Percentiles rank a stretch among this genome's conserved stretches.
Evolutionary conservation across 1,139 yeast species (phyloP).

Genomic region (Kurtzmaniella quercitrusa): DNA sequence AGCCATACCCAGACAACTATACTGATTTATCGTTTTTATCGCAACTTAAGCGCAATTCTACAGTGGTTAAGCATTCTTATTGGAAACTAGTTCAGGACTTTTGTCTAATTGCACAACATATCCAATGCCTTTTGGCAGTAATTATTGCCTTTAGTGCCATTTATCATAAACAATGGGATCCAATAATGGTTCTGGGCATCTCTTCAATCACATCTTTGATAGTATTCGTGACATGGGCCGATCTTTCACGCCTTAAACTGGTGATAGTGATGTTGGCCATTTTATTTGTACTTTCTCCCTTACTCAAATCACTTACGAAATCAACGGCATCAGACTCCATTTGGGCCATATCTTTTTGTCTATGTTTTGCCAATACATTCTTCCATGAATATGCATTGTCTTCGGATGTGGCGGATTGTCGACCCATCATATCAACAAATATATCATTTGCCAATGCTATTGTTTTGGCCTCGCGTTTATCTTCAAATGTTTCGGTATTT

Average conservation of each 20-base stretch:
- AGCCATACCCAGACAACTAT: slow-evolving; percentile 88
- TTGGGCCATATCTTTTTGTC: slow-evolving; percentile 86
- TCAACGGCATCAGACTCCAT: slow-evolving; percentile 93
- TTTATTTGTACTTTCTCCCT: slow-evolving; percentile 79
- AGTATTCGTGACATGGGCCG: slow-evolving; percentile 22
- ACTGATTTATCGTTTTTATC: slow-evolving; percentile 78
- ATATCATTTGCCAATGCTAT: slow-evolving; percentile 82
- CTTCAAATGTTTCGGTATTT: slow-evolving; percentile 72
- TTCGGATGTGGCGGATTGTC: slow-evolving; percentile 25
- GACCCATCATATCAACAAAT: slow-evolving; percentile 76
- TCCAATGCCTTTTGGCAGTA: slow-evolving; percentile 58
- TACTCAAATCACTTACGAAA: slow-evolving; percentile 78
- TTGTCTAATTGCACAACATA: slow-evolving; percentile 61
- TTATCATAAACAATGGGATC: slow-evolving; percentile 45
- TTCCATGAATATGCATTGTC: slow-evolving; percentile 64
- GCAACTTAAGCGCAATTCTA: slow-evolving; percentile 72
- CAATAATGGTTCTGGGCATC: slow-evolving; percentile 30
- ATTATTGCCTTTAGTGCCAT: slow-evolving; percentile 60
- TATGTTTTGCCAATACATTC: slow-evolving; percentile 62
- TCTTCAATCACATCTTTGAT: slow-evolving; percentile 21
- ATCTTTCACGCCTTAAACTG: slow-evolving; percentile 3
- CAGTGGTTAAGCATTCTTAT: slow-evolving; percentile 66
- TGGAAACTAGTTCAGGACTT: slow-evolving; percentile 64
- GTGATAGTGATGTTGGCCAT: not conserved
- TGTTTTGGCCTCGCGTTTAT: slow-evolving; percentile 80